phyloP scores from a whole-genome alignment of 345 rosid genomes.

The Boechera retrofracta region DNA sequence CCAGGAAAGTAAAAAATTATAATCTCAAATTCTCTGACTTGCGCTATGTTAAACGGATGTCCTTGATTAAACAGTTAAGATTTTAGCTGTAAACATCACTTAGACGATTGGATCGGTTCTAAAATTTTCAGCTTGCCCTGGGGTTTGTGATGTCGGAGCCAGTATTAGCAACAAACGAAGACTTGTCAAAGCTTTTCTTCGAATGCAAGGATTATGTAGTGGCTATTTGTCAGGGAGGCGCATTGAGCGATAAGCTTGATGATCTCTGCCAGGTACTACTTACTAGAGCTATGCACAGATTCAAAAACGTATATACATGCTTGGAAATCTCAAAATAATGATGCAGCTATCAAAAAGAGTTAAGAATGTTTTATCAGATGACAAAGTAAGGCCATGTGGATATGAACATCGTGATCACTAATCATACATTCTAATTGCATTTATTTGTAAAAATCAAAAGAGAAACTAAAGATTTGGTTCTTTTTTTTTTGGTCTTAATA shows the following conservation, averaged over 20 bases:
- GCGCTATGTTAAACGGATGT: neutral
- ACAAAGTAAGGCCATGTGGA: neutral
- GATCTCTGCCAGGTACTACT: constrained; percentile 82
- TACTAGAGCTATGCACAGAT: constrained; percentile 15
- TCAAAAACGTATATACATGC: neutral
- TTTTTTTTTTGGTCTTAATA: constrained; percentile 22
- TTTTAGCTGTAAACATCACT: constrained; percentile 16
- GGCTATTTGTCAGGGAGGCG: constrained; percentile 64
- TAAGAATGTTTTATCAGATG: constrained; percentile 2
- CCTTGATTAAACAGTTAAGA: constrained; percentile 25
- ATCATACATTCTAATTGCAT: constrained; percentile 13
- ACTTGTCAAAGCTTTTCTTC: constrained; percentile 69
- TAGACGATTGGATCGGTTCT: constrained; percentile 31
- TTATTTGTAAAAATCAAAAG: constrained; percentile 5
- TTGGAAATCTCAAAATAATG: constrained; percentile 11
- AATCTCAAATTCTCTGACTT: constrained; percentile 9
- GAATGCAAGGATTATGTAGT: constrained; percentile 87
- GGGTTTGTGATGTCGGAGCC: constrained; percentile 76
- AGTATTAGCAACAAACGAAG: constrained; percentile 54
- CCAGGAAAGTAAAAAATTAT: neutral
- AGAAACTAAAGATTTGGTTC: constrained; percentile 6
- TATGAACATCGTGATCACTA: neutral
- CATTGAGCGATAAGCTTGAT: constrained; percentile 70
- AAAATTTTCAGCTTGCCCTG: constrained; percentile 61
- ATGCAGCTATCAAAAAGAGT: neutral